Evolutionary conservation across 1,284 basidiomycete genomes (phyloP), one percentile per base, ranked within the genome.

Genomic region (Tilletiaria anomala): DNA sequence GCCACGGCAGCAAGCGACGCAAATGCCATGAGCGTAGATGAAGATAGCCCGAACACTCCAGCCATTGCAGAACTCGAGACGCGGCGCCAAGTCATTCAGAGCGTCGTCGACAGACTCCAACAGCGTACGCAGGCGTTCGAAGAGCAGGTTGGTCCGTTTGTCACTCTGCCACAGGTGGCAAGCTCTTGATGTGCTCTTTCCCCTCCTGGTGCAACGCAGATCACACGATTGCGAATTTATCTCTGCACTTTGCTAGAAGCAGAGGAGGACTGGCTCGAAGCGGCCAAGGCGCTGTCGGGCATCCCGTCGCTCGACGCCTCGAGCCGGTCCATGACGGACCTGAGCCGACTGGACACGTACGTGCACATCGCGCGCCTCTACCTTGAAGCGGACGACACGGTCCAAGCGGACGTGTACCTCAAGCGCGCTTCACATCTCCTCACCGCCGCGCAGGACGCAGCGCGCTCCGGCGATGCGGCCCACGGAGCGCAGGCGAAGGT

Each of bases 341-440:
- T 79, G 47, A 84, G 88, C 47, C 93, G 88, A 69, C 77, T 96
- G 23, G 76, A 76, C 16, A 76, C 93, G 32, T 91, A 94, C 65
- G 80, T 97, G 47, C 82, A 87, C 42, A 93, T 97, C 53, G 83
- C 94, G 26, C 80, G 91, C 16, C 75, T 97, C 3, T 75, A 91
- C n/a, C 75, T 97, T 26, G 89, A 96, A 72, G 89, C 93, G 32
- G 85, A 87, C 61, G 85, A 93, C 58, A 82, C 83, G 1, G 82
- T 86, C 0, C 82, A 84, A 65, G 93, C 93, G 29, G 91, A 97
- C 65, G 82, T 83, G 5, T 96, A 87, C 69, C 88, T 93, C 67
- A 91, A 89, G 59, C 82, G 91, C 40, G 91, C 93, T n/a, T 83
- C 83, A 8, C 75, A 87, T 29, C 75, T 96, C 20, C 79, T 86